These are phyloP conservation scores for Zymoseptoria crescenta DNA, from an alignment of 2,329 filamentous ascomycete genomes.

Conservation along the genomic window DNA sequence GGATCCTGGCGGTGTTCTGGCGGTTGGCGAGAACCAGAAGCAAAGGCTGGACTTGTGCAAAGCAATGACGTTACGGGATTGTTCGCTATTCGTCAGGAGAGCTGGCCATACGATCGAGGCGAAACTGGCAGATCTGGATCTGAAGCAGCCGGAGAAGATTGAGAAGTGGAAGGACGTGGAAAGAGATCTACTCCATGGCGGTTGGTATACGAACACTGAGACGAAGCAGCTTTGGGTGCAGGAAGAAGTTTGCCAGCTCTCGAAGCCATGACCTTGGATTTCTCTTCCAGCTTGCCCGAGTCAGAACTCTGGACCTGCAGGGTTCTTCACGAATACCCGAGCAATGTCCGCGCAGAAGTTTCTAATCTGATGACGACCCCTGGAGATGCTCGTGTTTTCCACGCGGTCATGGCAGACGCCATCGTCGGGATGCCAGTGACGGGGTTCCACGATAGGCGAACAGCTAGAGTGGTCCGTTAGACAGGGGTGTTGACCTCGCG, in stretches of 20 bases:
- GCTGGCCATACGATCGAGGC: slow-evolving; percentile 29
- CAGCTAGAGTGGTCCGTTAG: not conserved
- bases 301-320: not conserved
- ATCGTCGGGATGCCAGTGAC: not conserved
- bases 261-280: slow-evolving; percentile 3
- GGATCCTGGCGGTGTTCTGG: slow-evolving; percentile 32
- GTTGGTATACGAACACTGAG: slow-evolving; percentile 34
- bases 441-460: not conserved
- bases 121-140: slow-evolving; percentile 40
- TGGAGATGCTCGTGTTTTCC: not conserved
- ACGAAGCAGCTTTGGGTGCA: slow-evolving; percentile 1
- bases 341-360: not conserved
- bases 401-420: not conserved
- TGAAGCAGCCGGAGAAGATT: slow-evolving; percentile 38
- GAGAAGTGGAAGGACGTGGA: slow-evolving; percentile 37
- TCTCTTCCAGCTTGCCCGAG: not conserved
- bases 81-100: slow-evolving; percentile 36
- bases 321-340: not conserved
- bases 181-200: slow-evolving; percentile 29
- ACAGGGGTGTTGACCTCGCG: not conserved
- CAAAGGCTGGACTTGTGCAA: slow-evolving; percentile 22
- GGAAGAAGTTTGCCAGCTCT: slow-evolving; percentile 22
- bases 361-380: not conserved
- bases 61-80: slow-evolving; percentile 44
- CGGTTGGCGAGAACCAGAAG: not conserved